Conservation (phyloP, 805 yeast genomes). For the Dipodascus geniculatus region DNA sequence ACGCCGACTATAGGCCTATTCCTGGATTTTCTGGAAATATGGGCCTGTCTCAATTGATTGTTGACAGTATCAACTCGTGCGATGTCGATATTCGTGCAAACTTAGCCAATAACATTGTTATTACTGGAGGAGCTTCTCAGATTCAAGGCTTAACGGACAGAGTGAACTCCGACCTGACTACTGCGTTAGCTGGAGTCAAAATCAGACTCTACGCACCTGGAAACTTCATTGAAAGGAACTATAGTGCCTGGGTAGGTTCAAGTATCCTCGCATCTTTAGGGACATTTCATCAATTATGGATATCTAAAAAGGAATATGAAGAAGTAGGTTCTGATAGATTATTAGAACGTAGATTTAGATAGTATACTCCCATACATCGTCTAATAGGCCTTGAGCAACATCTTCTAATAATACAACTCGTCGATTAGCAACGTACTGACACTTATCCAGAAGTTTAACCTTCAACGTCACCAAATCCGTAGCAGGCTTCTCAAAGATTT, state of each 20-base stretch:
- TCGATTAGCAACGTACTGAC: conserved; percentile 32
- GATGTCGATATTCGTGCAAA: conserved; percentile 48
- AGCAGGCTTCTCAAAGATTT: conserved; percentile 37
- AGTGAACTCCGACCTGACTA: conserved; percentile 41
- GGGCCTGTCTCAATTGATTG: conserved; percentile 36
- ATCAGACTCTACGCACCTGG: conserved; percentile 31
- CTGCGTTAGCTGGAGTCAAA: conserved; percentile 40
- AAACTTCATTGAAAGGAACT: conserved; percentile 51
- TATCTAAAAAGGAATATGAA: conserved; percentile 52
- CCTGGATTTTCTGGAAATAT: neutral
- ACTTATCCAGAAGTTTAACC: conserved; percentile 31
- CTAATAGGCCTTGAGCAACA: conserved; percentile 31
- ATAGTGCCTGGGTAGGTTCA: conserved; percentile 61
- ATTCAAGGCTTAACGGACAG: conserved; percentile 46
- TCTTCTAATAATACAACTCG: conserved; percentile 32
- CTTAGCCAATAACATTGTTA: conserved; percentile 36
- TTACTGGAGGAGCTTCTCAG: conserved; percentile 50
- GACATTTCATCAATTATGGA: conserved; percentile 42
- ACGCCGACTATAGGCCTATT: neutral
- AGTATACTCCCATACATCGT: conserved; percentile 90
- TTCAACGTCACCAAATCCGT: conserved; percentile 27
- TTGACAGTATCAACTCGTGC: conserved; percentile 31
- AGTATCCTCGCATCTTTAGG: conserved; percentile 53
- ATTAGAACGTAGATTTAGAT: conserved; percentile 28
- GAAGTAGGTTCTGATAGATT: conserved; percentile 40